phyloP scores from a whole-genome alignment of 768 basidiomycete genomes.

The Collybiopsis confluens region DNA sequence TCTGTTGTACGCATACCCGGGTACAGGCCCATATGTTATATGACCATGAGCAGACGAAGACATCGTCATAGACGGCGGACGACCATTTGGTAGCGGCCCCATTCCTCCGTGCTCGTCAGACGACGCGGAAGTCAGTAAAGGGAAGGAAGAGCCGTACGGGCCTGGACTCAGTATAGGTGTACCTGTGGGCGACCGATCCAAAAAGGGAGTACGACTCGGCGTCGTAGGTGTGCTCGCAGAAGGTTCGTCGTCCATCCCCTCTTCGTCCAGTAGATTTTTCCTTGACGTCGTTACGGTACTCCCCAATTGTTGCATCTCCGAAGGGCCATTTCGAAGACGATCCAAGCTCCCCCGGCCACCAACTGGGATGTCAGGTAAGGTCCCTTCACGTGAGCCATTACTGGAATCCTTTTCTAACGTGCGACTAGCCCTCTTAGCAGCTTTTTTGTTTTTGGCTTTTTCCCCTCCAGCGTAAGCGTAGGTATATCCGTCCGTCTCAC shows the following conservation, averaged over 20 bases:
- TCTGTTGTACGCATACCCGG: neutral
- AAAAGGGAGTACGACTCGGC: too few species aligned
- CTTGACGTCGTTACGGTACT: neutral
- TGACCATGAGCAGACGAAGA: neutral
- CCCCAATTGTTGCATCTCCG: slow-evolving; percentile 3
- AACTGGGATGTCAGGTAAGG: slow-evolving; percentile 2
- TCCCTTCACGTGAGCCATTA: neutral
- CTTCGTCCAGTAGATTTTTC: slow-evolving; percentile 2
- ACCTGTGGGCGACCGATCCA: neutral
- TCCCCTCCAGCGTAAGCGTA: neutral
- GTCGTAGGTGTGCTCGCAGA: neutral
- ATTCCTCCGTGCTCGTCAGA: neutral
- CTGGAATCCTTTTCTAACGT: neutral
- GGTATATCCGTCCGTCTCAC: neutral
- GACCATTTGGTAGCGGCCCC: neutral
- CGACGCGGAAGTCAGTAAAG: neutral
- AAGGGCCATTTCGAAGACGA: neutral
- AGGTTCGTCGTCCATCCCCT: slow-evolving; percentile 3
- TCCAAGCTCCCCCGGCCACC: neutral
- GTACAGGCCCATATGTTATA: neutral
- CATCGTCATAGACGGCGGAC: neutral
- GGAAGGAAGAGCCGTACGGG: neutral
- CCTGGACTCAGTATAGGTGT: too few species aligned
- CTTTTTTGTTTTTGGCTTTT: neutral
- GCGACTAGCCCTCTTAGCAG: neutral